These are phyloP conservation scores for Vaccinium corymbosum DNA, from an alignment of 148 eudicot genomes.

Conservation along the genomic window DNA sequence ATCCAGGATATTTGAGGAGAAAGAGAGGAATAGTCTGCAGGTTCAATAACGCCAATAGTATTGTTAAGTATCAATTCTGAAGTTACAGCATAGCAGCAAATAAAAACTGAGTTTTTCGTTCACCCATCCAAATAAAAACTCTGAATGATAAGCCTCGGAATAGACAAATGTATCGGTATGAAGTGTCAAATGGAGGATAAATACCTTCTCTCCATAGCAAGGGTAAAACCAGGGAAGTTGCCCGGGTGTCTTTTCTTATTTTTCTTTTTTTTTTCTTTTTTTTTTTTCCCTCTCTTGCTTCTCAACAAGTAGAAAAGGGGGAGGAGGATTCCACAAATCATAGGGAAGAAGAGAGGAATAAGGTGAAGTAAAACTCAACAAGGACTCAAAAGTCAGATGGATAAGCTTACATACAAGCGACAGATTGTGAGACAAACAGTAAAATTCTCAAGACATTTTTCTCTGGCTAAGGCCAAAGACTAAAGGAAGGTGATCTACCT, in stretches of 20 bases:
- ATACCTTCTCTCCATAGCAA: neutral
- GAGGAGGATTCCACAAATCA: neutral
- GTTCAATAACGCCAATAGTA: neutral
- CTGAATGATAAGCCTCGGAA: neutral
- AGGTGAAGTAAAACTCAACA: neutral
- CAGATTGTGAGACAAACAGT: neutral
- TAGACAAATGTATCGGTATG: neutral
- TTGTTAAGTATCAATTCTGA: neutral
- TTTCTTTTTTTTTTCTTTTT: neutral
- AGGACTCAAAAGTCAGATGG: neutral
- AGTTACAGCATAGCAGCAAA: neutral
- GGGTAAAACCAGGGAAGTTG: neutral
- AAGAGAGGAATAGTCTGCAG: constrained; percentile 40
- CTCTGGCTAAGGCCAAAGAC: neutral
- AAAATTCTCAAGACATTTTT: neutral
- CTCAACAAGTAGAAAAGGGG: neutral
- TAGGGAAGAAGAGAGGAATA: neutral
- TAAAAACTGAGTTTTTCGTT: neutral
- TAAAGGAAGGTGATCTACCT: neutral
- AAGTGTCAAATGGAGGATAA: neutral
- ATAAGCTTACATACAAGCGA: neutral
- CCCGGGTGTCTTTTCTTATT: neutral
- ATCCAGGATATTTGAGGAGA: constrained; percentile 63
- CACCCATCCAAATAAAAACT: neutral
- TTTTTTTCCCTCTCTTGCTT: too few species aligned